phyloP scores from a whole-genome alignment of 2,329 filamentous ascomycete species.

The Cladorrhinum sp. region DNA sequence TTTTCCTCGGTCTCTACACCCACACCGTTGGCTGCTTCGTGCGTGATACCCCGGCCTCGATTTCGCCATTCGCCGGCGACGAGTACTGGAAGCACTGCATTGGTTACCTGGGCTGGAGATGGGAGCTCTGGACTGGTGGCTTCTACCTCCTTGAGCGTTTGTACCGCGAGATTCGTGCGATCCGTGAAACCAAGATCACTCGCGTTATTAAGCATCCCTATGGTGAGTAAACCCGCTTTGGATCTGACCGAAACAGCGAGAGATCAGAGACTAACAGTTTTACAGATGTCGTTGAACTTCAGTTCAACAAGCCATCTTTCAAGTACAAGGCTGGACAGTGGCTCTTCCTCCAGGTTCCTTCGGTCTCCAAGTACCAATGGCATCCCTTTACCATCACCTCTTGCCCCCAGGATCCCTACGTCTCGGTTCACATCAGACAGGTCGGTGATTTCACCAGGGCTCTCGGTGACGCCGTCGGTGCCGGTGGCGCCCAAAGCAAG shows the following conservation, averaged over 20 bases:
- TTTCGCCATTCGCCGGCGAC: slow-evolving; percentile 80
- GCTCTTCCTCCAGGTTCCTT: slow-evolving; percentile 92
- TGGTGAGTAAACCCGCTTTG: slow-evolving; percentile 53
- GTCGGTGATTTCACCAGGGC: slow-evolving; percentile 93
- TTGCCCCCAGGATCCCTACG: slow-evolving; percentile 91
- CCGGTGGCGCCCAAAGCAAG: slow-evolving; percentile 80
- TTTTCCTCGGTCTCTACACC: slow-evolving; percentile 89
- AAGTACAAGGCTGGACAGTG: slow-evolving; percentile 98
- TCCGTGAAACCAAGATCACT: slow-evolving; percentile 82
- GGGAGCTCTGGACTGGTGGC: slow-evolving; percentile 84
- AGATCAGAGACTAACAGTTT: slow-evolving; percentile 30
- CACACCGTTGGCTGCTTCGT: slow-evolving; percentile 97
- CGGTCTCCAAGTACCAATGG: slow-evolving; percentile 88
- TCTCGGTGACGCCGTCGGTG: slow-evolving; percentile 95
- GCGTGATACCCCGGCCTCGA: slow-evolving; percentile 67
- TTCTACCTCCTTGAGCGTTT: slow-evolving; percentile 85
- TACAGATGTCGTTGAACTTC: slow-evolving; percentile 88
- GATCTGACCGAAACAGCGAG: background rate
- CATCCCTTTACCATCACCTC: slow-evolving; percentile 99
- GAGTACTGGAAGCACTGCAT: slow-evolving; percentile 90
- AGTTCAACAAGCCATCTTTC: slow-evolving; percentile 95
- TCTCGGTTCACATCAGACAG: slow-evolving; percentile 92
- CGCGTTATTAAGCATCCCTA: slow-evolving; percentile 95
- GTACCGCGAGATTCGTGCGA: slow-evolving; percentile 83
- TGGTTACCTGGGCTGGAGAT: slow-evolving; percentile 94